Evolutionary conservation across 768 basidiomycete genomes (phyloP), one percentile per base, ranked within the genome.

Genomic region (Leucogyrophana mollusca): DNA sequence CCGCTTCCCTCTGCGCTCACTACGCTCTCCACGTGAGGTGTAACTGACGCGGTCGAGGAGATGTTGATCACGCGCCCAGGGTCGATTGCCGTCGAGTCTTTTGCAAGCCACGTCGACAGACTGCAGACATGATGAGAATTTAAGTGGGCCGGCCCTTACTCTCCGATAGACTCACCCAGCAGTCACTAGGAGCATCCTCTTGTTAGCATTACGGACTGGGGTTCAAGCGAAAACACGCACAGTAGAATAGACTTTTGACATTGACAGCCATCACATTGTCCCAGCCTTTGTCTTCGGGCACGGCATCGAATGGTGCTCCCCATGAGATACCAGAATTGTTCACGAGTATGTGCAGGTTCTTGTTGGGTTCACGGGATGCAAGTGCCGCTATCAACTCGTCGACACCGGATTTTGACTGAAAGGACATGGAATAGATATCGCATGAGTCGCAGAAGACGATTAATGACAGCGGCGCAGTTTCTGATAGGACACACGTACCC

Each of bases 251-350:
- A 49, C 82, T 82, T 70, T 93, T 94, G 42, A 94, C 89, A 58
- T 94, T 94, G 30, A 92, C 79, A 17, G 80, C 78, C 61, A 92
- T 78, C 32, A 93, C 73, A 27, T 85, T 83, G 53, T 93, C 90
- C 91, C 91, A 93, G 1, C 91, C 90, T 53, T 82, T 83, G 54
- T 81, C 81, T 64, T 92, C 90, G 0, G 89, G 88, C 51, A 87
- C 79, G 53, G 83, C 73, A 9, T 78, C 69, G 60, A 75, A 88
- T 0, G 80, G 73, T 7, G 83, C 80, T 14, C 87, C 89, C 90
- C 89, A 91, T 14, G 85, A 76, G 21, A 80, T 80, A 6, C 90
- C 90, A 8, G 85, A 85, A 65, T 91, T 92, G 65, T 90, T 92
- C 35, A 93, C 78, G 5, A 94, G 78, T 42, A 93, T 83, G 55